Evolutionary conservation across 805 yeast genomes (phyloP), one percentile per base, ranked within the genome.

Genomic region (Metschnikowia arizonensis): DNA sequence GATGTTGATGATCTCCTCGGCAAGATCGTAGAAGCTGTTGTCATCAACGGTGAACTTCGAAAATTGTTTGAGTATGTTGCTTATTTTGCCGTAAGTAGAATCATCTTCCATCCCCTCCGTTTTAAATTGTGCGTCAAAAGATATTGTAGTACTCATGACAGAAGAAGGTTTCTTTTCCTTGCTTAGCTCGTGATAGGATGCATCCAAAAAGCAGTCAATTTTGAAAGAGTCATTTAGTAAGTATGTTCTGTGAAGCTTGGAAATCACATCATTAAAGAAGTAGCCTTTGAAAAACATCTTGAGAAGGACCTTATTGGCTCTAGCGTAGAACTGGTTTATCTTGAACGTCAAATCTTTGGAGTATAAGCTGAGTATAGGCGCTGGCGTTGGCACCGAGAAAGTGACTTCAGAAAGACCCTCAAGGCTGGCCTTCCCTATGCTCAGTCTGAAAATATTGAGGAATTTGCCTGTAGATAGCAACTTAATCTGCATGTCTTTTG

Each of bases 401-500:
- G 67, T 48, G 5, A 38, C 30, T 37, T 66, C 71, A 17, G 62
- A 55, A 17, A 66, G 54, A 18, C 39, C 45, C 4, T 59, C 59
- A 26, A 68, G 59, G 42, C 63, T 59, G n/a, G 69, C 66, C 3
- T 78, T 65, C 0, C 83, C 84, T 9, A 66, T 62, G 56, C 86
- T 81, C 46, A 75, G 80, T 45, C 79, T 74, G 35, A 85, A 71
- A 2, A 91, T 82, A 56, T 88, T 86, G 45, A 89, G 66, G 54
- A 83, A 83, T 63, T 88, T 90, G 1, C 99, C 99, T 0, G 97
- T 87, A 41, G 81, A 69, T 19, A 91, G 66, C 0, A 91, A 74
- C 61, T 84, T 83, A 40, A 74, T 73, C 52, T 85, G 85, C 5
- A 81, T 59, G 2, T 72, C 76, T 21, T 67, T 69, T 31, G 71